Percentiles rank a stretch among this genome's conserved stretches.
phyloP scores from a whole-genome alignment of 164 flowering plant genomes.

The Taxillus chinensis region DNA sequence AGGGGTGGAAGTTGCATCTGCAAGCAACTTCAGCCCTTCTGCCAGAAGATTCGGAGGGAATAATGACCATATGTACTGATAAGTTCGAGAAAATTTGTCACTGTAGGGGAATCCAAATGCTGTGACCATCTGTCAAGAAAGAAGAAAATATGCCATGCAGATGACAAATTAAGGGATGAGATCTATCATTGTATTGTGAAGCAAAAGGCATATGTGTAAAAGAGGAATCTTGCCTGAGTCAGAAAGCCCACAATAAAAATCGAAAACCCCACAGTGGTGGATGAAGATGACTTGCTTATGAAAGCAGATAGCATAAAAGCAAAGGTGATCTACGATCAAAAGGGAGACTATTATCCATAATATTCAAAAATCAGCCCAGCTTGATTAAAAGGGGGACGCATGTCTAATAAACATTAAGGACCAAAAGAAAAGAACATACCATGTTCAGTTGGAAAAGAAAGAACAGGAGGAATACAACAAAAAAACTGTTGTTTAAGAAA shows the following conservation, averaged over 20 bases:
- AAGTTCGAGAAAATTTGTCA: slow-evolving; percentile 11
- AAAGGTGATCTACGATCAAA: slow-evolving; percentile 49
- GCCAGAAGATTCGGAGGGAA: slow-evolving; percentile 92
- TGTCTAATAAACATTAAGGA: not conserved
- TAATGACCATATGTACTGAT: slow-evolving; percentile 57
- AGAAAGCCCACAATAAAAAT: slow-evolving; percentile 71
- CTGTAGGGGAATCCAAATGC: slow-evolving; percentile 71
- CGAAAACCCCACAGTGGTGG: slow-evolving; percentile 77
- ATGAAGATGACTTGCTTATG: slow-evolving; percentile 75
- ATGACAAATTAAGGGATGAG: not conserved
- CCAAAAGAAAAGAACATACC: slow-evolving; percentile 36
- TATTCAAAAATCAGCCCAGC: not conserved
- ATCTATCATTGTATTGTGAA: not conserved
- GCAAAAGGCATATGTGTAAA: not conserved
- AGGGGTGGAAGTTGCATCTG: slow-evolving; percentile 55
- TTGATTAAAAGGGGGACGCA: not conserved
- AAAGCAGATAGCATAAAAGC: slow-evolving; percentile 87
- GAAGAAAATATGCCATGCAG: slow-evolving; percentile 7
- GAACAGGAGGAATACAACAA: slow-evolving; percentile 65
- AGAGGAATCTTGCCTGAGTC: slow-evolving; percentile 51
- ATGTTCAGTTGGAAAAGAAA: slow-evolving; percentile 88
- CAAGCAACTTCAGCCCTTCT: slow-evolving; percentile 45
- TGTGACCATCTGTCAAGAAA: slow-evolving; percentile 61
- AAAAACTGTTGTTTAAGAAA: slow-evolving; percentile 80
- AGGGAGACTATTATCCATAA: not conserved